Percentiles rank a stretch among this genome's conserved stretches.
These are phyloP conservation scores for Exophiala mesophila DNA, from an alignment of 2,329 filamentous ascomycete genomes.

Conservation along the genomic window DNA sequence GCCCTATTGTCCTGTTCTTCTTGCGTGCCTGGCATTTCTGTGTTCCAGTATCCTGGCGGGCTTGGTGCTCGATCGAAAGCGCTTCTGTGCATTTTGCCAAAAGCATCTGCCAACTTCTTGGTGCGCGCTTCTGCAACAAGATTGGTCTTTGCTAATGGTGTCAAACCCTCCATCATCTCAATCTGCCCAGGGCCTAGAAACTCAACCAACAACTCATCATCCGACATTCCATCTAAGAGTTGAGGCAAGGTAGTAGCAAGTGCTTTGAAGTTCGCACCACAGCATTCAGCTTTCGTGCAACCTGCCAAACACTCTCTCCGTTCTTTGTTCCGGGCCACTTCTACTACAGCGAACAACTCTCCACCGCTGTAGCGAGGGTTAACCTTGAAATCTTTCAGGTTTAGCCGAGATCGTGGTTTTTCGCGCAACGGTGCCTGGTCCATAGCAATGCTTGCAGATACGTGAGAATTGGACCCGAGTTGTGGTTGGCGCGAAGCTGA, in stretches of 20 bases:
- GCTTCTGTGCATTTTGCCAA: constrained; percentile 68
- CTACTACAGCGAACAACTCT: constrained; percentile 65
- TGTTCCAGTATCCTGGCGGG: constrained; percentile 85
- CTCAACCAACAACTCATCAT: constrained; percentile 34
- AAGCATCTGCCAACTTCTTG: constrained; percentile 65
- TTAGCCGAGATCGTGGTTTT: constrained; percentile 54
- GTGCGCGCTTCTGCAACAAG: constrained; percentile 72
- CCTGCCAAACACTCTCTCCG: constrained; percentile 67
- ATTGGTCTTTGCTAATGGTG: constrained; percentile 47
- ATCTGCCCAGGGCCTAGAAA: constrained; percentile 26
- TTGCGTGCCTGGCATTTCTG: constrained; percentile 85
- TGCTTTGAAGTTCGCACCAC: constrained; percentile 65
- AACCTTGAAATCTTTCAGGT: constrained; percentile 71
- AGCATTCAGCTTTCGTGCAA: constrained; percentile 72
- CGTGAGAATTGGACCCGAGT: background rate
- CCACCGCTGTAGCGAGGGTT: constrained; percentile 70
- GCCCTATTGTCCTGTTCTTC: constrained; percentile 63
- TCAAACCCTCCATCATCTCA: constrained; percentile 53
- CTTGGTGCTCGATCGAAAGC: constrained; percentile 65
- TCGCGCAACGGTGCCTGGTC: constrained; percentile 50
- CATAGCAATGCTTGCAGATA: constrained; percentile 2
- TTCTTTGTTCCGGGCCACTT: constrained; percentile 66
- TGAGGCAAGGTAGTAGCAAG: constrained; percentile 49
- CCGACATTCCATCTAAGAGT: constrained; percentile 23
- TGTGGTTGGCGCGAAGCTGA: background rate